Percentiles rank a stretch among this genome's conserved stretches.
phyloP scores from a whole-genome alignment of 2,329 filamentous ascomycete genomes.

The Drechslerella coelobrocha region DNA sequence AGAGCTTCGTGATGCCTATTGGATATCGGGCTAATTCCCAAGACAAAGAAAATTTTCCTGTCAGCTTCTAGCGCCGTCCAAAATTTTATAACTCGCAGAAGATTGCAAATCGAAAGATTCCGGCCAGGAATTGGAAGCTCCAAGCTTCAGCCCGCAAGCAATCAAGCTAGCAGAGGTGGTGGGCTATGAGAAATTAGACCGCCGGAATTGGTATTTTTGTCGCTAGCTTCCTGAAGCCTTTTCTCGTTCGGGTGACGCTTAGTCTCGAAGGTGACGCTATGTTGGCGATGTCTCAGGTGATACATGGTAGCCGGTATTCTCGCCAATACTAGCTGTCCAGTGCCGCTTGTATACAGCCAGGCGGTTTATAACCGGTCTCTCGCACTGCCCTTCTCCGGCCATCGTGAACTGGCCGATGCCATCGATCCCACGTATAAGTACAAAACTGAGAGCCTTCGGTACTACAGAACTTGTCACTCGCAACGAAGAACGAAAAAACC shows the following conservation, averaged over 20 bases:
- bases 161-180: conserved; percentile 40
- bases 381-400: neutral
- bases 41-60: conserved; percentile 36
- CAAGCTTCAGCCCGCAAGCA: conserved; percentile 28
- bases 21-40: conserved; percentile 22
- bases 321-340: conserved; percentile 11
- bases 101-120: conserved; percentile 20
- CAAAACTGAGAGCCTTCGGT: conserved; percentile 12
- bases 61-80: conserved; percentile 44
- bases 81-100: conserved; percentile 33
- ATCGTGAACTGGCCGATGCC: conserved; percentile 23
- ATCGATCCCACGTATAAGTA: conserved; percentile 20
- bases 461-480: conserved; percentile 34
- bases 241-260: conserved; percentile 45
- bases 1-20: conserved; percentile 11
- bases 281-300: conserved; percentile 49
- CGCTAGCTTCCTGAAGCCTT: conserved; percentile 45
- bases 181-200: conserved; percentile 33
- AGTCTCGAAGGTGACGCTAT: conserved; percentile 37
- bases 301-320: conserved; percentile 46
- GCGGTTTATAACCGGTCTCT: neutral
- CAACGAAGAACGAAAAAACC: neutral
- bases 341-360: conserved; percentile 3
- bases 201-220: conserved; percentile 44
- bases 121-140: conserved; percentile 44